A percentile compares a stretch with the other conserved stretches of the same genome.
phyloP scores from a whole-genome alignment of 257 asterid species.

The Fraxinus americana region DNA sequence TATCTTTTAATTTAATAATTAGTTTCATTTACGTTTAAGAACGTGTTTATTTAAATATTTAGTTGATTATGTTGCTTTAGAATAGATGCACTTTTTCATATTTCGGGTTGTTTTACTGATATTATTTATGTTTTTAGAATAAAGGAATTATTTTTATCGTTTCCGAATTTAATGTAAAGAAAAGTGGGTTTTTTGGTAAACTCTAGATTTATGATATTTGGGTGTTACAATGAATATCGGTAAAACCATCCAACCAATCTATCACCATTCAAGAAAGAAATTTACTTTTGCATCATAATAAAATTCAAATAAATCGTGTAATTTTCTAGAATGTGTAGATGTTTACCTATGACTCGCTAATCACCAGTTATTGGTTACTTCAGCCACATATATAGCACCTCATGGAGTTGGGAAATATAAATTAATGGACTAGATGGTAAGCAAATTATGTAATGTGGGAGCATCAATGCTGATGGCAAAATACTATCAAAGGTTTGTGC shows the following conservation, averaged over 20 bases:
- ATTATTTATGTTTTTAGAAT: too few relatives aligned
- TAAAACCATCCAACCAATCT: not conserved
- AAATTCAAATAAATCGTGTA: conserved; percentile 8
- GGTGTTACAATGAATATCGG: not conserved
- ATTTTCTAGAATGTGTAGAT: conserved; percentile 3
- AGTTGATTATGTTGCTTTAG: too few relatives aligned
- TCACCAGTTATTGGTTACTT: conserved; percentile 15
- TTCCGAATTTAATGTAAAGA: too few relatives aligned
- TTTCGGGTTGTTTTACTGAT: too few relatives aligned
- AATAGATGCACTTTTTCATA: too few relatives aligned
- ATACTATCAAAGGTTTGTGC: not conserved
- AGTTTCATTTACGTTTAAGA: too few relatives aligned
- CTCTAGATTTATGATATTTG: too few relatives aligned
- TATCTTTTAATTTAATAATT: too few relatives aligned
- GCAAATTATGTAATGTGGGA: not conserved
- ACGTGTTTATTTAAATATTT: too few relatives aligned
- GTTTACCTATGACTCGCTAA: not conserved
- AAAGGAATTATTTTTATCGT: too few relatives aligned
- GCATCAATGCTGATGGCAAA: not conserved
- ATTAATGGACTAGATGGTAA: conserved; percentile 9
- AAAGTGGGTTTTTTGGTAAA: too few relatives aligned
- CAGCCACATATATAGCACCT: conserved; percentile 4
- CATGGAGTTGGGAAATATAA: conserved; percentile 1
- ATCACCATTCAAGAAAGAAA: not conserved
- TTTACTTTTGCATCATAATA: not conserved